A percentile compares a stretch with the other conserved stretches of the same genome.
Evolutionary conservation across 805 yeast species (phyloP).

Genomic region (Hanseniaspora lachancei): DNA sequence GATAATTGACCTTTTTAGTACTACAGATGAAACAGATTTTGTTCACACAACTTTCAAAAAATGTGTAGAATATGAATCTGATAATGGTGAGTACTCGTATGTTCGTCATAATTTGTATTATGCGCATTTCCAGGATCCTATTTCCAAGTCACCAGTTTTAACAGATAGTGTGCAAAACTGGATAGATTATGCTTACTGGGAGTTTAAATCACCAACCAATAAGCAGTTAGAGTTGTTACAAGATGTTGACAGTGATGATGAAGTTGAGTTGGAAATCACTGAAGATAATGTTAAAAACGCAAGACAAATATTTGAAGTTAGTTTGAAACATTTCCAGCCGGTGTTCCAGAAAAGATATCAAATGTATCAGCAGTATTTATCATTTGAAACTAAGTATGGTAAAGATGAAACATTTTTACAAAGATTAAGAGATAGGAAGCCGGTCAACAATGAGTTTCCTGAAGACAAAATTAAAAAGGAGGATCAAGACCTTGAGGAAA

Average conservation of each 20-base stretch:
- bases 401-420: conserved; percentile 37
- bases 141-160: conserved; percentile 27
- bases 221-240: conserved; percentile 34
- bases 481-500: conserved; percentile 26
- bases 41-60: conserved; percentile 24
- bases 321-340: conserved; percentile 33
- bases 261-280: conserved; percentile 36
- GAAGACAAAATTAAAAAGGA: conserved; percentile 54
- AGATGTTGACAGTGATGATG: conserved; percentile 29
- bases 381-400: conserved; percentile 58
- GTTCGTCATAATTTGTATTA: conserved; percentile 32
- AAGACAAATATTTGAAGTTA: conserved; percentile 45
- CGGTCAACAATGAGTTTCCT: conserved; percentile 32
- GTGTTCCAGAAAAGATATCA: conserved; percentile 35
- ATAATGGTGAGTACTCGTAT: conserved; percentile 41
- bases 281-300: conserved; percentile 40
- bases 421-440: conserved; percentile 29
- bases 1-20: conserved; percentile 18
- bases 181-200: conserved; percentile 61
- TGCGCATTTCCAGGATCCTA: conserved; percentile 4
- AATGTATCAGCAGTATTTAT: conserved; percentile 47
- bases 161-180: conserved; percentile 33
- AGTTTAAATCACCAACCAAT: conserved; percentile 48
- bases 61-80: conserved; percentile 48
- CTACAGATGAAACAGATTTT: background rate